phyloP scores from a whole-genome alignment of 768 basidiomycete genomes.

The Trametes elegans region DNA sequence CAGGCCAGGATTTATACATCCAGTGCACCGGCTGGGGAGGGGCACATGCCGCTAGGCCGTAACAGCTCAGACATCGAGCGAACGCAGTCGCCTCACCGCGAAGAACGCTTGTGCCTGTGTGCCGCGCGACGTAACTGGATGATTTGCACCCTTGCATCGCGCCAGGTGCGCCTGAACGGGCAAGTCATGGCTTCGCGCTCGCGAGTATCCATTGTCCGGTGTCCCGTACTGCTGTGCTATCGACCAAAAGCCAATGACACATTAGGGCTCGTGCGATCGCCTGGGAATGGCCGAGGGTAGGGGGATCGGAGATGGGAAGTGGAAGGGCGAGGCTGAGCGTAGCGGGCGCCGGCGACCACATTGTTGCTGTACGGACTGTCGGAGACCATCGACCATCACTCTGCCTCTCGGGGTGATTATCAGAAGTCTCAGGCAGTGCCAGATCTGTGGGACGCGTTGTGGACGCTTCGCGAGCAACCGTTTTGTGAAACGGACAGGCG shows the following conservation, averaged over 20 bases:
- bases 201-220: no score
- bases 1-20: constrained; percentile 22
- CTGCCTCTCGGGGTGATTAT: constrained; percentile 2
- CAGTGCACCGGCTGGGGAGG: background rate
- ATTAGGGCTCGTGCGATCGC: constrained; percentile 4
- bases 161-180: background rate
- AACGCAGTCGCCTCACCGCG: constrained; percentile 4
- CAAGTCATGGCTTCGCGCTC: no score
- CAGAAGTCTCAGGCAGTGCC: constrained; percentile 10
- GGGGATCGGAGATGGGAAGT: constrained; percentile 11
- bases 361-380: constrained; percentile 2
- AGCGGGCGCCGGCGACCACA: background rate
- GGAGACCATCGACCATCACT: constrained; percentile 4
- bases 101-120: constrained; percentile 14
- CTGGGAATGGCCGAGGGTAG: background rate
- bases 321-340: background rate
- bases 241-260: constrained; percentile 3
- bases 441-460: constrained; percentile 14
- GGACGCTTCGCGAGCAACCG: constrained; percentile 5
- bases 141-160: constrained; percentile 9
- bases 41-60: background rate
- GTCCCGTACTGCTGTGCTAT: constrained; percentile 7
- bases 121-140: constrained; percentile 5
- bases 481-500: constrained; percentile 3
- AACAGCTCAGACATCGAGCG: constrained; percentile 4